Percentiles rank a stretch among this genome's conserved stretches.
Evolutionary conservation across 2,329 filamentous ascomycete species (phyloP).

Genomic region (Calonectria pseudoreteaudii): DNA sequence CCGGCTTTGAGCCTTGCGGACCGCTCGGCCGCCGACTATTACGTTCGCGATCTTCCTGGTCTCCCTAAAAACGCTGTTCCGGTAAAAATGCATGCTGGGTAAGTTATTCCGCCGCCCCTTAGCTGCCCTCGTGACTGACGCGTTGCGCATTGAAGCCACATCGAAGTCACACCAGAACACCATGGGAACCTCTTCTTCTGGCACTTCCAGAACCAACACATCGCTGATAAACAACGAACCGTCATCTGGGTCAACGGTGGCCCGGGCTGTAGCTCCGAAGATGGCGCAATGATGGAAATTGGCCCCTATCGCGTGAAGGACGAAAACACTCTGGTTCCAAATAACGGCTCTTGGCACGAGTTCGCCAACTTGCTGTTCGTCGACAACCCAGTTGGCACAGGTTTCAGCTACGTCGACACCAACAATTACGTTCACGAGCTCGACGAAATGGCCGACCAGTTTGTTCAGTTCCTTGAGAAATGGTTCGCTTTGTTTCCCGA

Average conservation of each 20-base stretch:
- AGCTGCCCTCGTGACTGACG: constrained; percentile 36
- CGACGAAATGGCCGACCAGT: constrained; percentile 88
- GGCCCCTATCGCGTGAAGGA: constrained; percentile 91
- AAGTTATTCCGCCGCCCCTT: constrained; percentile 51
- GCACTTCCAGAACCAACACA: constrained; percentile 96
- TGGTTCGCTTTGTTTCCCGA: constrained; percentile 93
- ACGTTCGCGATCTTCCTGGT: constrained; percentile 86
- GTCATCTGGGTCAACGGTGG: constrained; percentile 98
- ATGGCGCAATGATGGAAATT: constrained; percentile 95
- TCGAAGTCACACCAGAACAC: constrained; percentile 86
- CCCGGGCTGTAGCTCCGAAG: constrained; percentile 96
- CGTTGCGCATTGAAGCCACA: constrained; percentile 71
- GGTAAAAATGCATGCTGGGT: constrained; percentile 99
- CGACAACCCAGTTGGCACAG: constrained; percentile 96
- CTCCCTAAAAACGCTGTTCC: constrained; percentile 77
- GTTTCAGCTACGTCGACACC: constrained; percentile 94
- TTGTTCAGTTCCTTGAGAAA: constrained; percentile 89
- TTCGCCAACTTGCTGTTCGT: constrained; percentile 98
- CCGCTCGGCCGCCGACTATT: constrained; percentile 79
- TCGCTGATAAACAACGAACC: constrained; percentile 89
- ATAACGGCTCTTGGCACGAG: constrained; percentile 98
- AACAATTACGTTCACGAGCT: constrained; percentile 89
- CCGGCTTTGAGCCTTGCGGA: constrained; percentile 49
- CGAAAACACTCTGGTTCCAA: constrained; percentile 77
- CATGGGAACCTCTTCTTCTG: constrained; percentile 99